Percentiles rank a stretch among this genome's conserved stretches.
Conservation (phyloP, 768 basidiomycete species). For the Amanita rimosa region DNA sequence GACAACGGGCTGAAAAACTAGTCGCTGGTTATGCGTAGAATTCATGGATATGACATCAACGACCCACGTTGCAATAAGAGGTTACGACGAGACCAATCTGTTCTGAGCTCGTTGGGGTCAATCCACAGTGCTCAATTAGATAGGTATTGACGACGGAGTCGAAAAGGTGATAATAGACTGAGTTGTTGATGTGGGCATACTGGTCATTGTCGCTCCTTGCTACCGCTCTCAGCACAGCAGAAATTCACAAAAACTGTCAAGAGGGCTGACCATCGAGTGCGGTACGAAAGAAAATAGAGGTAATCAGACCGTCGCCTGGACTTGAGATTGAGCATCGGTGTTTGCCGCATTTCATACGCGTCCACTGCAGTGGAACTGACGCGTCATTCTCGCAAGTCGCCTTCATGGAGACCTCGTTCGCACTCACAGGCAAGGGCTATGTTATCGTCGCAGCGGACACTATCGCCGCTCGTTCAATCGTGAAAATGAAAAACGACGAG, state of each 20-base stretch:
- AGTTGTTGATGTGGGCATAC: conserved; percentile 74
- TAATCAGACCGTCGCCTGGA: conserved; percentile 40
- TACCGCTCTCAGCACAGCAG: not conserved
- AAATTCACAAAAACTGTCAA: conserved; percentile 1
- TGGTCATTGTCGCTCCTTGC: conserved; percentile 84
- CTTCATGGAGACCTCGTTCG: conserved; percentile 85
- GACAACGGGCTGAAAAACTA: conserved; percentile 65
- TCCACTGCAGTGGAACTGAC: conserved; percentile 6
- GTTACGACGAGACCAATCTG: conserved; percentile 72
- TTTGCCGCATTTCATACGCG: conserved; percentile 5
- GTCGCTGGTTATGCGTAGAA: not conserved
- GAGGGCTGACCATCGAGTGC: conserved; percentile 54
- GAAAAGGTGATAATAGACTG: conserved; percentile 72
- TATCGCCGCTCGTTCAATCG: conserved; percentile 80
- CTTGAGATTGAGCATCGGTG: conserved; percentile 14
- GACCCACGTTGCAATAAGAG: conserved; percentile 54
- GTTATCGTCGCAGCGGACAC: conserved; percentile 89
- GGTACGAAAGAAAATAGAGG: conserved; percentile 45
- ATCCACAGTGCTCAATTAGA: conserved; percentile 52
- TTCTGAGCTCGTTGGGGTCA: conserved; percentile 36
- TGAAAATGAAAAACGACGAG: conserved; percentile 95
- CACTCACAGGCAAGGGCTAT: conserved; percentile 86
- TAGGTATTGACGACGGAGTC: conserved; percentile 78
- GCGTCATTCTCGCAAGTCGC: not conserved
- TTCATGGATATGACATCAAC: not conserved